Conservation (phyloP, 257 asterid genomes). For the Solanum appendiculatum region DNA sequence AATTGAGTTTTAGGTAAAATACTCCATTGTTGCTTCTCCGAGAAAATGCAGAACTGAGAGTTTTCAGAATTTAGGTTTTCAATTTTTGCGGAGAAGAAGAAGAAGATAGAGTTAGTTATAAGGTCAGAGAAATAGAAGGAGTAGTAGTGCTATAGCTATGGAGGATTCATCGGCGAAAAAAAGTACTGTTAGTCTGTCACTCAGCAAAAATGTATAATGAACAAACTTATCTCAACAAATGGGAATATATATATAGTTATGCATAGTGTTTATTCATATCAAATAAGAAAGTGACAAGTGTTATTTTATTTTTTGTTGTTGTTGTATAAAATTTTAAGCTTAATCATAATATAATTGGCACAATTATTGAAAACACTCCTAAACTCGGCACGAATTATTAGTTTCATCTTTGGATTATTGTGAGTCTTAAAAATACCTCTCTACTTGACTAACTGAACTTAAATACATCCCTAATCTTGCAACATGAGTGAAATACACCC, state of each 20-base stretch:
- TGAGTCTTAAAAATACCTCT: too few species aligned
- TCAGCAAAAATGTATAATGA: not conserved
- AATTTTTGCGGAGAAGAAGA: not conserved
- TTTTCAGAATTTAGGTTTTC: not conserved
- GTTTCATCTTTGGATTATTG: too few species aligned
- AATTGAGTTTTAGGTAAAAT: not conserved
- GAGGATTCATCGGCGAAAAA: not conserved
- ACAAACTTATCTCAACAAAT: not conserved
- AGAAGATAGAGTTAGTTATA: not conserved
- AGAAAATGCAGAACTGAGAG: not conserved
- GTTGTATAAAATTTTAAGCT: too few species aligned
- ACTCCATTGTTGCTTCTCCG: not conserved
- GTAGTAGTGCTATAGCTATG: not conserved
- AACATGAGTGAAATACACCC: fast-evolving
- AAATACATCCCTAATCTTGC: too few species aligned
- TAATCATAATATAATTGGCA: too few species aligned
- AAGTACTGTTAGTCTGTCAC: not conserved
- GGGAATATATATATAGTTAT: not conserved
- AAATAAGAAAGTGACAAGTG: not conserved
- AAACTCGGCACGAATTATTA: too few species aligned
- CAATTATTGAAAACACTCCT: too few species aligned
- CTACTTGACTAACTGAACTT: too few species aligned
- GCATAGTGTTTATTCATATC: not conserved
- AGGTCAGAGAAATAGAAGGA: not conserved
- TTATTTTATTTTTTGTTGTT: too few species aligned